Evolutionary conservation across 352 stramenopile species (phyloP), one percentile per base, ranked within the genome.

Genomic region (Pythium phragmitis): DNA sequence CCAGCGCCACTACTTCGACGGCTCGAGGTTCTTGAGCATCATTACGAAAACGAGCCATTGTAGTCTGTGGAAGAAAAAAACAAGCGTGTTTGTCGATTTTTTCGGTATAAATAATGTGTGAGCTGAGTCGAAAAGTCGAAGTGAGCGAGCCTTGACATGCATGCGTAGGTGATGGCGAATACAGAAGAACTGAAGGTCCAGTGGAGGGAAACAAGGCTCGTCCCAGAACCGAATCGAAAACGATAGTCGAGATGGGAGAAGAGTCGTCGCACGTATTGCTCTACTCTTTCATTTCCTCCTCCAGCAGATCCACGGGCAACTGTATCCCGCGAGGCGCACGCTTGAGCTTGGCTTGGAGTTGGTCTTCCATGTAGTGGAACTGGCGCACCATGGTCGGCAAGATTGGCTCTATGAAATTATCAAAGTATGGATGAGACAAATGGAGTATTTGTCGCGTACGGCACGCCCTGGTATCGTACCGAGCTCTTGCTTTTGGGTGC

Each of bases 301-400:
- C 60, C 11, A 58, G 30, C 14, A 45, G 12, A 33, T 65, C 54
- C 33, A 54, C 39, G 12, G 57, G 36, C 11, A 69, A 21, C 30
- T 60, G 45, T 59, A 90, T 83, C 8, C 79, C 80, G 34, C 75
- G 71, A 12, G 79, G 75, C 42, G 56, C 64, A 30, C 77, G 82
- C 50, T 82, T 82, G 26, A 89, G 53, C 60, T 92, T 92, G 23
- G 66, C 56, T 51, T 85, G 64, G 28, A 92, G 72, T 53, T 92
- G 77, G n/a, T 87, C 67, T 37, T 92, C 78, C 80, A 92, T 88
- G 42, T 77, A 92, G 47, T 88, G 80, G 51, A 89, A 89, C 57
- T 92, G 83, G 49, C 80, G 75, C 7, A 90, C 80, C 76, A 90
- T 87, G 14, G 79, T 85, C n/a, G 81, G 81, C 26, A 92, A 63